Evolutionary conservation across 805 yeast species (phyloP), one percentile per base, ranked within the genome.

Genomic region (Tetrapisispora taiwanensis): DNA sequence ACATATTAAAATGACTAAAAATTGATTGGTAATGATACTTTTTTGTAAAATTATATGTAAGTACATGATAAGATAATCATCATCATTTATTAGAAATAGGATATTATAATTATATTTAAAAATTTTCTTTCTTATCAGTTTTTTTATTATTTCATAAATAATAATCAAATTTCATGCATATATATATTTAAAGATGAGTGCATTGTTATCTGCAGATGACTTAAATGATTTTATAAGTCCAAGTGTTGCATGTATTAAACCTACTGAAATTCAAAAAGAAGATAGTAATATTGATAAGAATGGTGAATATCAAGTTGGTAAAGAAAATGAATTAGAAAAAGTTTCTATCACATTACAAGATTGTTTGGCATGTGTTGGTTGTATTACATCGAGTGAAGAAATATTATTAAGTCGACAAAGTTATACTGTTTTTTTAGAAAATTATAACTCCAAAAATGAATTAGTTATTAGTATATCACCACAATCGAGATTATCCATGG

Each of bases 321-420:
- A 74, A 38, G 80, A 77, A 47, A 70, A 72, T 30, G 67, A 69
- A 17, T 67, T 87, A 7, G 73, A 81, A 24, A 79, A 87, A 42
- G 97, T 97, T 0, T 90, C 84, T 50, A 90, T 92, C 39, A 83
- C 92, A 1, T 66, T 92, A 41, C 81, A 88, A 17, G 98, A 92
- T 67, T 92, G 98, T 64, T 69, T 92, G 43, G 98, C 98, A 0
- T 92, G 98, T 59, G 79, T 94, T 8, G 98, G 98, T 0, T 92
- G 98, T 62, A 87, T 92, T 44, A 92, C 98, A 0, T 84, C 95
- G 4, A 94, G 96, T n/a, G 98, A 92, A 59, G 95, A 90, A 49
- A 87, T 92, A 7, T 67, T 92, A 38, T 83, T 92, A 34, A 86
- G 95, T 2, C 81, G 86, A 51, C 98, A 92, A 60, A 84, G 95